Base-by-base conservation (phyloP, 2,329 filamentous ascomycete species). In the Pseudogymnoascus sp. region DNA sequence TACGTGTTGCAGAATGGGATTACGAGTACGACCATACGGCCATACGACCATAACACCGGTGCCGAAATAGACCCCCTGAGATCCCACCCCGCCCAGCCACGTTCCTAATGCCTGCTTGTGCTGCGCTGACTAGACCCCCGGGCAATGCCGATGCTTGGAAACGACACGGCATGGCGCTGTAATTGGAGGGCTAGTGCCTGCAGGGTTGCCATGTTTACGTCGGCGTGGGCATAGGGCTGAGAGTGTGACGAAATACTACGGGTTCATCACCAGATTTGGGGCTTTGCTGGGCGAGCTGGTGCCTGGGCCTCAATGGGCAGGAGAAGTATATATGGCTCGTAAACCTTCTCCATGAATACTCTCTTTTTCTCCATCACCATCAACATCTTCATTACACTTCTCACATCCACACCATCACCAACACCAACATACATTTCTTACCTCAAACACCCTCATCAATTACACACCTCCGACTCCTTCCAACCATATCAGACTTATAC, bases 41-140 rank as follows among this genome's bases (percentile, higher is more conserved):
- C 43, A 33, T 33, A 14, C 49, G 29, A 55, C 49, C 45, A 33
- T 10, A 55, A 55, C 6, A 19, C 23, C 49, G 49, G 29, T 33
- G 49, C 49, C 49, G 49, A 55, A 55, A 55, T 55, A 55, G 49
- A 55, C 49, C 16, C 49, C 49, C 29, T 33, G 49, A 55, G 49
- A 55, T 55, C 49, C 49, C 16, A 55, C 11, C 49, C 49, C 49
- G 29, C 49, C 49, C 49, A 55, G 49, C 49, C 49, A 55, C 49
- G 49, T 55, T 55, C 29, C 16, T n/a, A 31, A 55, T 55, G 49
- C 49, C 49, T 55, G 49, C 16, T 55, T 55, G 49, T 55, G 16
- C 29, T 19, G 49, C 29, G 49, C 49, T 55, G 49, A 55, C 49
- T 55, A 55, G 49, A 55, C 21, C 49, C 49, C 49, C 49, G 49